Base-by-base conservation (phyloP, 176 grass and related monocot species). In the Paspalum vaginatum region DNA sequence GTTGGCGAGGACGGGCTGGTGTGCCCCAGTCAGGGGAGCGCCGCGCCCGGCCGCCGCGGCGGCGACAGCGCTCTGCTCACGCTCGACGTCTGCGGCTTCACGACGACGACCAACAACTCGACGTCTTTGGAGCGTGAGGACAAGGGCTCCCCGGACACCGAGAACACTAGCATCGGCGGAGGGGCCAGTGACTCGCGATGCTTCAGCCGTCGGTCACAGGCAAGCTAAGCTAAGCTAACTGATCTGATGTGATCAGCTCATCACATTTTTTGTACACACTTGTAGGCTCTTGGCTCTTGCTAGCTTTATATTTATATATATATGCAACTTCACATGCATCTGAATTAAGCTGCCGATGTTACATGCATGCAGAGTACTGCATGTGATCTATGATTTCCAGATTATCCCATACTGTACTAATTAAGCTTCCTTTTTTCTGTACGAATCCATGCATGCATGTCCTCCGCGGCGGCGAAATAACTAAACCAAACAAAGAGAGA, bases 1-100 rank as follows among this genome's bases (percentile, higher is more conserved):
- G 38, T 85, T 4, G 85, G 87, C 20, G 85, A 87, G 32, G 87
- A 69, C 74, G 74, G 82, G 2, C 66, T 68, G 59, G 60, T 88
- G 74, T 92, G 91, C 76, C 54, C 91, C 45, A 93, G 97, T 78
- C 97, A 96, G 73, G 97, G 88, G 27, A 99, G 91, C 77, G 84
- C 67, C 24, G 82, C 63, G 13, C 85, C 81, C 0, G 74, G 83
- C n/a, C 70, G 65, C 53, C 75, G 74, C 48, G 32, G 32, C 32
- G 79, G 62, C 54, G 89, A 88, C 17, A 88, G 81, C 83, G 68
- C 85, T 22, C 57, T 87, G 27, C 25, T 87, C 68, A 87, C 83
- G 59, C 83, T 94, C 15, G 83, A 90, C 54, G 80, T 77, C 18
- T 82, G 77, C 60, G 82, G 81, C 8, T 81, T 93, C 77, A 91